These are phyloP conservation scores for Isochrysis galbana DNA, from an alignment of 78 protist genomes.

Conservation along the genomic window DNA sequence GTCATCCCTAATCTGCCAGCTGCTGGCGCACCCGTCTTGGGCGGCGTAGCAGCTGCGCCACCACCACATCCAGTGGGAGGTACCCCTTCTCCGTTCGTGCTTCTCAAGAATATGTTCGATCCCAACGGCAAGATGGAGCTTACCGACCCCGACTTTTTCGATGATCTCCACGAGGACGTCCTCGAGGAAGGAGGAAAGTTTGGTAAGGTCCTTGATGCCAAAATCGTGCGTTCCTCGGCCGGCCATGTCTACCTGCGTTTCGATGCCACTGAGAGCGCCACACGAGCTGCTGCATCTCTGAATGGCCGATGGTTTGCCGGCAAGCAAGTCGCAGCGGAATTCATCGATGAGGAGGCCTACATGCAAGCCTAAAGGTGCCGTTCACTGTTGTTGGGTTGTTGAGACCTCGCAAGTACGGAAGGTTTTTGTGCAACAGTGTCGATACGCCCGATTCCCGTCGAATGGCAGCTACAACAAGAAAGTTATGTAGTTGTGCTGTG, in stretches of 20 bases:
- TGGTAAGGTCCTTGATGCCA: neutral
- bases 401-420: too few species aligned
- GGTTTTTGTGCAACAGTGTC: too few species aligned
- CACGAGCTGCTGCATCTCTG: neutral
- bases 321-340: neutral
- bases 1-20: too few species aligned
- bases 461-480: too few species aligned
- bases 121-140: neutral
- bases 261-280: neutral
- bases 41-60: too few species aligned
- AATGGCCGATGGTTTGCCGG: slow-evolving; percentile 13
- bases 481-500: too few species aligned
- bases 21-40: too few species aligned
- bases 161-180: slow-evolving; percentile 23
- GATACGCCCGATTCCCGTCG: too few species aligned
- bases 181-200: slow-evolving; percentile 26
- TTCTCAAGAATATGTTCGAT: slow-evolving; percentile 4
- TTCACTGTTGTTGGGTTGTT: too few species aligned
- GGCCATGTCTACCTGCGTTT: neutral
- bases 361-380: too few species aligned
- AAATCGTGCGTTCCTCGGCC: neutral
- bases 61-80: too few species aligned
- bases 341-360: neutral
- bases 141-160: neutral
- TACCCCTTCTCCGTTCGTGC: neutral